A percentile compares a stretch with the other conserved stretches of the same genome.
Evolutionary conservation across 2,329 filamentous ascomycete genomes (phyloP).

Genomic region (Xylariaceae sp.): DNA sequence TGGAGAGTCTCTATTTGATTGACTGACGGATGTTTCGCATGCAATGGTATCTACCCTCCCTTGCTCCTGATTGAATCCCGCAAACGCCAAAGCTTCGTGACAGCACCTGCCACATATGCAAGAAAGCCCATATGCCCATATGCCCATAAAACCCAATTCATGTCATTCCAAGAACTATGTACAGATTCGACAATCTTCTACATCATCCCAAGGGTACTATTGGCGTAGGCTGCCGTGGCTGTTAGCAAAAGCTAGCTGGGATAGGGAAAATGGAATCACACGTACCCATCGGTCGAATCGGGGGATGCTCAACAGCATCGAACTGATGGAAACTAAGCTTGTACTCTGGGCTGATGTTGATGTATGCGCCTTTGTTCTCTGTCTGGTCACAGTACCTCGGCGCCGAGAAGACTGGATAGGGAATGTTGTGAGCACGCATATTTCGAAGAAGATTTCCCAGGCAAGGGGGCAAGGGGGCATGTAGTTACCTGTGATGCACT

Average conservation of each 20-base stretch:
- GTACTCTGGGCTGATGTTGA: constrained; percentile 89
- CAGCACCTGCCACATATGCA: constrained; percentile 28
- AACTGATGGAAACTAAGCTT: constrained; percentile 92
- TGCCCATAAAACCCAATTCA: too few relatives aligned
- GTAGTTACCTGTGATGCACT: constrained; percentile 75
- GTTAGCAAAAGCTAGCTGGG: constrained; percentile 23
- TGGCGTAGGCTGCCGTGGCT: constrained; percentile 65
- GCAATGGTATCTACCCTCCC: constrained; percentile 16
- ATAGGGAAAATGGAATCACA: constrained; percentile 30
- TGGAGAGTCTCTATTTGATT: constrained; percentile 6
- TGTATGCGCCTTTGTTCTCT: constrained; percentile 96
- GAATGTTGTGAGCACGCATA: constrained; percentile 17
- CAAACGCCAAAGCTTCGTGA: constrained; percentile 31
- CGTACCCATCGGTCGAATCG: constrained; percentile 80
- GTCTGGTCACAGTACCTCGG: constrained; percentile 97
- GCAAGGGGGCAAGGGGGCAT: constrained; percentile 35
- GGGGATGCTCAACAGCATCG: constrained; percentile 91
- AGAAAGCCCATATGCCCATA: too few relatives aligned
- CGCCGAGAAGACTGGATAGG: constrained; percentile 77
- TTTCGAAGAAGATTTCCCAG: too few relatives aligned
- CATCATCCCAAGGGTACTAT: constrained; percentile 77
- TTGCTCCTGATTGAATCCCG: constrained; percentile 19
- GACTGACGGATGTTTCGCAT: constrained; percentile 4
- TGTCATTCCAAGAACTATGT: constrained; percentile 23
- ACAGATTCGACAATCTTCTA: constrained; percentile 33